phyloP scores from a whole-genome alignment of 1,284 basidiomycete genomes.

The Polyporus tsugae region DNA sequence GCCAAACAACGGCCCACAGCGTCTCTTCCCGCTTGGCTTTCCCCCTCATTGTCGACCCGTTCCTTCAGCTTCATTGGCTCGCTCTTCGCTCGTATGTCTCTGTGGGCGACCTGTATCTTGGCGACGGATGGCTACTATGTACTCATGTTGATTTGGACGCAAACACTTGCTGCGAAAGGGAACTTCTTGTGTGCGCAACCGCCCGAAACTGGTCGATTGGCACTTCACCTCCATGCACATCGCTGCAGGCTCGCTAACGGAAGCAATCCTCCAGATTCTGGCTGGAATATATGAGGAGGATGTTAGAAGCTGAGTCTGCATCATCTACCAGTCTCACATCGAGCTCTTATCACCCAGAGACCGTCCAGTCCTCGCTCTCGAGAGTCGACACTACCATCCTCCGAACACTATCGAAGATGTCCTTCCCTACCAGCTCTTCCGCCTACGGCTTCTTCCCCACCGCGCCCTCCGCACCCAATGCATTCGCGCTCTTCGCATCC shows the following conservation, averaged over 20 bases:
- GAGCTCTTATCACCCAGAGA: not conserved
- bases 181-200: not conserved
- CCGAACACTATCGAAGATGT: not conserved
- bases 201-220: not conserved
- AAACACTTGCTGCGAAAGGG: not conserved
- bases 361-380: not conserved
- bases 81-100: not conserved
- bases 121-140: not conserved
- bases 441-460: conserved; percentile 15
- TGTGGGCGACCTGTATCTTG: conserved; percentile 2
- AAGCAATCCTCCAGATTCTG: not conserved
- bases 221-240: not conserved
- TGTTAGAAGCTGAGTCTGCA: not conserved
- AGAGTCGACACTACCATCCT: not conserved
- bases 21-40: too few relatives aligned
- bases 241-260: not conserved
- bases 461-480: conserved; percentile 30
- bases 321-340: not conserved
- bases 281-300: not conserved
- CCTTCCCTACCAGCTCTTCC: not conserved
- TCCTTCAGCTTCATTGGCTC: not conserved
- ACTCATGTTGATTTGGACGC: not conserved
- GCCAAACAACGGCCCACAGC: too few relatives aligned
- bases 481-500: conserved; percentile 35
- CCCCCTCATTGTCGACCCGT: not conserved